Conservation (phyloP, 1,139 yeast genomes). For the Taphrina wiesneri region DNA sequence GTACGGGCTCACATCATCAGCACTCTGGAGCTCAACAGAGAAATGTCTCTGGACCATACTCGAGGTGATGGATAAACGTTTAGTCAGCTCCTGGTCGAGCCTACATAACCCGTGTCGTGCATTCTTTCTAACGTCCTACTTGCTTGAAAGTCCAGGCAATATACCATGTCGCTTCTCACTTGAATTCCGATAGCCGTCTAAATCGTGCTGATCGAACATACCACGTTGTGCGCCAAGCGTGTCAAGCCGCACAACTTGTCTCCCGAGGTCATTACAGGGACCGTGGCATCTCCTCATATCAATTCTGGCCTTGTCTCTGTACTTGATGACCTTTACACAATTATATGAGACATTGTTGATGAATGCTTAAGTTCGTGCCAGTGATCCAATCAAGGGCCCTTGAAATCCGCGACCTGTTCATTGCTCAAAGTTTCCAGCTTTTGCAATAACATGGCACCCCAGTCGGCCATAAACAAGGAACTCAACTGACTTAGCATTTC, state of each 20-base stretch:
- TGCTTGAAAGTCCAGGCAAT: background rate
- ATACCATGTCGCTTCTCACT: background rate
- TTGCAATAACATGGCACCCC: background rate
- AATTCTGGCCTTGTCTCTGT: no score
- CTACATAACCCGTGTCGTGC: background rate
- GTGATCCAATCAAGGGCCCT: background rate
- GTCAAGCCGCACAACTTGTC: background rate
- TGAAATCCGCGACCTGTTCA: background rate
- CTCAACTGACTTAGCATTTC: conserved; percentile 15
- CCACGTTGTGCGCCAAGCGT: background rate
- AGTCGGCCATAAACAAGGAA: conserved; percentile 2
- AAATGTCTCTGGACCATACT: conserved; percentile 20
- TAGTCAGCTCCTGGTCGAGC: background rate
- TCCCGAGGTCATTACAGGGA: no score
- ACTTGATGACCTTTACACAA: no score
- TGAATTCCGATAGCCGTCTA: background rate
- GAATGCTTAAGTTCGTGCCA: background rate
- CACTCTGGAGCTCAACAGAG: conserved; percentile 9
- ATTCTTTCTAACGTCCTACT: background rate
- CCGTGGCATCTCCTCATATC: no score
- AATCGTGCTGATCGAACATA: background rate
- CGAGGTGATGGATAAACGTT: background rate
- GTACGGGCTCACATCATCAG: background rate
- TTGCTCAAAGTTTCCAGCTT: background rate
- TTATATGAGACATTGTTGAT: no score